Evolutionary conservation across 2,329 filamentous ascomycete species (phyloP), one percentile per base, ranked within the genome.

Genomic region (Sphaerulina musiva): DNA sequence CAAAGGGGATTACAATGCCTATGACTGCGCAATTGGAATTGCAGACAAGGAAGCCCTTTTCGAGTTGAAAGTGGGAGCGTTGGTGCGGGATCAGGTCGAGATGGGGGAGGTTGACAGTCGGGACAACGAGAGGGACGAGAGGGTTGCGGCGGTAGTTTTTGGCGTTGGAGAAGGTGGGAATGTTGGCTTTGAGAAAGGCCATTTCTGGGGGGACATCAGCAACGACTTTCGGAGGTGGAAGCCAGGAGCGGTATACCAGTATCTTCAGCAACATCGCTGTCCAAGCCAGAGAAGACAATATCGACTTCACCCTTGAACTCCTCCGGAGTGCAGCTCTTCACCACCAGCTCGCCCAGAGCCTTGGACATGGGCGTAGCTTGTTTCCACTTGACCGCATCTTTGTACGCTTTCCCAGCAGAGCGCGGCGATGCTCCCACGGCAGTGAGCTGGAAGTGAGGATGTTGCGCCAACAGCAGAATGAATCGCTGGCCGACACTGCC

Each of bases 1-100:
- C 90, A 68, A 96, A 92, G 23, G 93, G 93, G 59, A 95, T 95
- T 57, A 96, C 92, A 55, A 97, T 83, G 46, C 92, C 92, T 66
- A 97, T 95, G 67, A 96, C 92, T 53, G 92, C 92, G 75, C 93
- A 98, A 76, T 97, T 97, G 61, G 89, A 95, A 77, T 97, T 97
- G 80, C 92, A 97, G 57, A 96, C 89, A 38, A 97, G 76, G 76
- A 97, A 95, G 23, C 93, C 93, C 73, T 87, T 90, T 59, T 86
- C 77, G 43, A 95, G 78, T 29, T 77, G 76, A 70, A 87, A 82
- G 42, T 86, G 79, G 68, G 82, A 78, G 59, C 88, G 81, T 76
- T 97, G 92, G 73, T 95, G 85, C n/a, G 87, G 85, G 69, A 97
- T 92, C 58, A 96, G 80, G 68, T 86, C 82, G 65, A 96, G 81